These are phyloP conservation scores for Handroanthus guayacan DNA, from an alignment of 257 asterid species.

Conservation along the genomic window DNA sequence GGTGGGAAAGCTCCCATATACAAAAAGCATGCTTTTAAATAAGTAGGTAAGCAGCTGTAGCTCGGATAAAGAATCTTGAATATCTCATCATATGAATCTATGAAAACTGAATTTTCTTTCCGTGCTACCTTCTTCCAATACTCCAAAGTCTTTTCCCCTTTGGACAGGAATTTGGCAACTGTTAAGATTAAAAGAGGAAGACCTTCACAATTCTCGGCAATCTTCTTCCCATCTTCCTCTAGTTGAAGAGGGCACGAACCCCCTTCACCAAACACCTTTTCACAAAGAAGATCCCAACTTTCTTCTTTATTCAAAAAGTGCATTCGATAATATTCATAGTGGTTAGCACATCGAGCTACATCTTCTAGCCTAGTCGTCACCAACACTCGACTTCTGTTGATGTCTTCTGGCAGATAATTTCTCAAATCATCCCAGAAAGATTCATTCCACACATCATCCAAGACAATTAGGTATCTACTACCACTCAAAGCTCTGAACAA, in stretches of 20 bases:
- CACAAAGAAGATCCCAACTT: no score
- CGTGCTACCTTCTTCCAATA: no score
- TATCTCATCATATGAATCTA: no score
- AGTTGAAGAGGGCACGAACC: background rate
- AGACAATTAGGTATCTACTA: background rate
- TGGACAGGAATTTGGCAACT: background rate
- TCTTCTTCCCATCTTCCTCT: background rate
- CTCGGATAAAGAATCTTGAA: no score
- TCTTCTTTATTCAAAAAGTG: background rate
- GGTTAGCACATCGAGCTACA: background rate
- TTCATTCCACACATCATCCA: background rate
- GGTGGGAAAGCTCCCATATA: no score
- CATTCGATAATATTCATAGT: background rate
- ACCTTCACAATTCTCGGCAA: slow-evolving; percentile 24
- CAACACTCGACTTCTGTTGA: background rate
- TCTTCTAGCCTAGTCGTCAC: background rate
- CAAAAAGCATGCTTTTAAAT: no score
- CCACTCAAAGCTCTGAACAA: background rate
- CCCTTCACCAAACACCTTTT: background rate
- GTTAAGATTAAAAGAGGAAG: slow-evolving; percentile 26
- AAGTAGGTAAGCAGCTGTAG: no score
- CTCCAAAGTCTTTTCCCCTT: no score
- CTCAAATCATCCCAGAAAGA: background rate
- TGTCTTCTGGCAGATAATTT: no score
- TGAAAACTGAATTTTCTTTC: no score